Base-by-base conservation (phyloP, 1,284 basidiomycete species). In the Ustilago hordei region DNA sequence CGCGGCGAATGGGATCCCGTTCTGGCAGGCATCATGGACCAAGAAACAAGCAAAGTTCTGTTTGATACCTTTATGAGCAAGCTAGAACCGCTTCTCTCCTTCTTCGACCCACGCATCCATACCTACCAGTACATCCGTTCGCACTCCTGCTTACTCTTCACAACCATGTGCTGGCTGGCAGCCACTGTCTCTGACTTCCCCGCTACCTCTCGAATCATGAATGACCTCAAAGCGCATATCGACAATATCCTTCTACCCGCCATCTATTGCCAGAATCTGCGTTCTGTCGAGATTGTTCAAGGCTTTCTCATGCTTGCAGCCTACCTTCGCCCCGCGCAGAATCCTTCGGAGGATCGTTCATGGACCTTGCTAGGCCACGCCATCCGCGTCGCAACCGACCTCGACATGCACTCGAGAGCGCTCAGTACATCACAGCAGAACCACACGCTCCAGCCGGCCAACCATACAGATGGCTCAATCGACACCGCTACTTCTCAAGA, bases 251-350 rank as follows among this genome's bases (percentile, higher is more conserved):
- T 76, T 4, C 66, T 76, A 7, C 74, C 74, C 5, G 69, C 69
- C 53, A 68, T 76, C 57, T 69, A 72, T 13, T 65, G 64, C 45
- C 74, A 76, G 34, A 71, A 73, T 43, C 54, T 76, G 55, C 69
- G 70, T 39, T 76, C 74, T n/a, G 69, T 76, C 28, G 74, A 76
- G 34, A 68, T 76, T 45, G 74, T 65, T 8, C 74, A 76, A 52
- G 74, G 56, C 17, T 68, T 76, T 35, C 61, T 71, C 48, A 76
- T 76, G 74, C 66, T 76, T 8, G 74, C 74, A 11, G 74, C 74
- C 34, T 76, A 72, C 53, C 50, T 72, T 12, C 60, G 65, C 17
- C 74, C 74, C 1, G 39, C 68, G 0, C 64, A 73, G 41, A 68
- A 73, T 41, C 66, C 69, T 1, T 71, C 69, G 6, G 74, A 76